Percentiles rank a stretch among this genome's conserved stretches.
These are phyloP conservation scores for Dactylellina parvicollis DNA, from an alignment of 2,329 filamentous ascomycete genomes.

Conservation along the genomic window DNA sequence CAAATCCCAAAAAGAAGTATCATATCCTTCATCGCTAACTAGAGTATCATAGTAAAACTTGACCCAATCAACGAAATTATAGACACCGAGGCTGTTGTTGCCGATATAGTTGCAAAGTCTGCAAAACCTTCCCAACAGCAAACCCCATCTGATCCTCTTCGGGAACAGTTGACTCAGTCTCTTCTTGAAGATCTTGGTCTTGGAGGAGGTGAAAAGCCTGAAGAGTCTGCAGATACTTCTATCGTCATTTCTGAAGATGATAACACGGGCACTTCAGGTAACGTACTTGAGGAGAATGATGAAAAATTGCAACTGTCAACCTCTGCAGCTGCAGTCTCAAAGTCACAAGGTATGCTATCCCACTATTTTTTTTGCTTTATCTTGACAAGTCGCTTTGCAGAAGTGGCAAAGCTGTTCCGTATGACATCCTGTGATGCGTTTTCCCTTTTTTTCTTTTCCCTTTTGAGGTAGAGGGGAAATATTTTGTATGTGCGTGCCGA, in stretches of 20 bases:
- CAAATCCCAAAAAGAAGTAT: neutral
- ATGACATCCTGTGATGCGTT: too few species aligned
- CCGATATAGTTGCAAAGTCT: neutral
- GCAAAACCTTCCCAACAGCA: neutral
- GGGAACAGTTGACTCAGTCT: neutral
- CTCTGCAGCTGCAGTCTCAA: neutral
- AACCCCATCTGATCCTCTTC: too few species aligned
- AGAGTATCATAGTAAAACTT: too few species aligned
- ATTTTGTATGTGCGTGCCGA: too few species aligned
- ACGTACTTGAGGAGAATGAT: neutral
- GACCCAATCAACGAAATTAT: too few species aligned
- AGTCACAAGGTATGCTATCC: conserved; percentile 1
- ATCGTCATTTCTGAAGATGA: neutral
- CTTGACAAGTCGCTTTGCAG: too few species aligned
- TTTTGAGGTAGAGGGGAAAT: too few species aligned
- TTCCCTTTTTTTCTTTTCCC: too few species aligned
- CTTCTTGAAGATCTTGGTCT: conserved; percentile 2
- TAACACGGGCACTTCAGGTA: neutral
- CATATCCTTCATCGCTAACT: too few species aligned
- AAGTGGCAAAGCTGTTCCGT: too few species aligned
- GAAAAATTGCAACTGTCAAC: neutral
- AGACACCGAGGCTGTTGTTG: too few species aligned
- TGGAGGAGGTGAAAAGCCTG: neutral
- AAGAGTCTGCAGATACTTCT: neutral
- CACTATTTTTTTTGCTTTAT: neutral